Base-by-base conservation (phyloP, 768 basidiomycete species). In the Leccinum arenicola region DNA sequence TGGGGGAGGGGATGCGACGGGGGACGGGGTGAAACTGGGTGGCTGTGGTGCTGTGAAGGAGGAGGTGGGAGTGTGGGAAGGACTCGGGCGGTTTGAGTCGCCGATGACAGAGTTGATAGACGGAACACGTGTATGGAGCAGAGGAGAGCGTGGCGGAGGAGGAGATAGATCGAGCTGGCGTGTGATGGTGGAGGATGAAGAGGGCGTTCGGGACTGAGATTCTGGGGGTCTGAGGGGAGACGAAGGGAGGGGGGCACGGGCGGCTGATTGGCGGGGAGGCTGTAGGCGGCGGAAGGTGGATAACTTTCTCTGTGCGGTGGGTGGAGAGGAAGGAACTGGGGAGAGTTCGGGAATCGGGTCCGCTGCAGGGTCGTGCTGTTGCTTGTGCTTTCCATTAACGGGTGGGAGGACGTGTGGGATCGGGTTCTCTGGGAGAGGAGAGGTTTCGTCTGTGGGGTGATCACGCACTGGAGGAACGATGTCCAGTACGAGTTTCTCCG, bases 271-370 rank as follows among this genome's bases (percentile, higher is more conserved):
- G 59, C 73, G 70, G 40, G 43, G 43, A 19, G 77, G 70, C 23
- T 80, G 81, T 19, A 86, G 65, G 51, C 78, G 82, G 27, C 84
- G 78, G 67, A 85, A 84, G 0, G 82, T 84, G 1, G 84, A 80
- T 3, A 76, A 64, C 61, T 76, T 83, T 50, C 54, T 67, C 0
- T 58, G 52, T 23, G 62, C 17, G 23, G 57, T 3, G 12, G 52
- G 11, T 11, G 52, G 40, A 51, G 4, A 19, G 54, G 19, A 12
- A 62, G 64, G 17, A 59, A 47, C 3, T 57, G 57, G 3, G 57
- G 31, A 27, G 49, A 56, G 29, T 68, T 61, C 31, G 63, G 56
- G 6, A 64, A 56, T 7, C 55, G 61, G 2, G 56, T 36, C 23
- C 45, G 31, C 1, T n/a, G n/a, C 40, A 17, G 66, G 38, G 49